Base-by-base conservation (phyloP, 75 land plant genomes). In the Larix kaempferi region DNA sequence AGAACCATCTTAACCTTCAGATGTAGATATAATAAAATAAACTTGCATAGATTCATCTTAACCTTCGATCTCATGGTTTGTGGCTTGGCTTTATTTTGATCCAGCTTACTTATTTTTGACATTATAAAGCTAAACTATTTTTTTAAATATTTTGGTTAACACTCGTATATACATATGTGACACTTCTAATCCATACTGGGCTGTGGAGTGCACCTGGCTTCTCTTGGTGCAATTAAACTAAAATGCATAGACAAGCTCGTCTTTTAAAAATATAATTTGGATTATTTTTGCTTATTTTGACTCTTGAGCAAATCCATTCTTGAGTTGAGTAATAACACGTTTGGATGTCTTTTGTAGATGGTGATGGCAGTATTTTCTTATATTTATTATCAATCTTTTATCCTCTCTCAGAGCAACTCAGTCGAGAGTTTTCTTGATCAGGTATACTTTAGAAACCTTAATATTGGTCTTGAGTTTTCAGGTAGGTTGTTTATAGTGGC, bases 321-420 rank as follows among this genome's bases (percentile, higher is more conserved):
- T 52, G 13, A 76, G 33, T 66, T 63, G 16, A 64, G 60, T 62
- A 27, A 4, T 77, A 35, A 75, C 5, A 66, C 56, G 5, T 55
- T 39, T 69, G 6, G 44, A 7, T 44, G 74, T 59, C 37, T 21
- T 69, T n/a, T 85, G 88, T 81, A 96, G 99, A 97, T 97, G 99
- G 99, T 97, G 82, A 97, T 97, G 99, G 99, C 99, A 52, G 99
- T 94, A 0, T 97, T 97, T 75, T 90, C 99, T 27, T 97, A 94
- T 79, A 97, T 97, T 62, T 97, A 94, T 71, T 90, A 94, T 81
- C 99, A 97, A 74, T 97, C 99, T 4, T 95, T 97, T 66, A 80
- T 97, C 37, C 77, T 88, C 44, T 77, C 84, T 11, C 92, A 89
- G 73, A 88, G 85, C 75, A n/a, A 84, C 56, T 85, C 98, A 15